phyloP scores from a whole-genome alignment of 441 rosid species.

The Adansonia gregorii region DNA sequence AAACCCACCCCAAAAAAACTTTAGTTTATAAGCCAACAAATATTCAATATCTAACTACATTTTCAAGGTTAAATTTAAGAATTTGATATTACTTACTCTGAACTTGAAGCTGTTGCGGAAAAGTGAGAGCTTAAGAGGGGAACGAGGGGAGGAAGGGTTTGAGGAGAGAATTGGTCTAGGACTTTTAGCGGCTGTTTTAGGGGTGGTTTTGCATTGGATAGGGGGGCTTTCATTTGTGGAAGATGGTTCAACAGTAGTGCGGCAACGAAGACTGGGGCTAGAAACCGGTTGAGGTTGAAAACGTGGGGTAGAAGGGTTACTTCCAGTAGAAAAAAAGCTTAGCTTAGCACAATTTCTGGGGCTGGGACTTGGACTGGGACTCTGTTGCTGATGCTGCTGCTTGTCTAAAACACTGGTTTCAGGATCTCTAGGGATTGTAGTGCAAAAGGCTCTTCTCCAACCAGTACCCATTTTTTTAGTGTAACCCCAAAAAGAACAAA shows the following conservation, averaged over 20 bases:
- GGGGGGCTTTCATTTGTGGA: conserved; percentile 42
- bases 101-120: conserved; percentile 75
- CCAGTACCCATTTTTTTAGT: conserved; percentile 73
- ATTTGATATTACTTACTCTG: conserved; percentile 46
- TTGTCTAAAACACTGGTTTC: conserved; percentile 46
- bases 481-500: conserved; percentile 8
- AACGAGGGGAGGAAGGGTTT: conserved; percentile 60
- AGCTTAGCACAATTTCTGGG: conserved; percentile 66
- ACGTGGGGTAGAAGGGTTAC: conserved; percentile 72
- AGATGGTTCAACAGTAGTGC: conserved; percentile 33
- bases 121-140: conserved; percentile 68
- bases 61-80: not conserved
- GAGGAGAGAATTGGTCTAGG: conserved; percentile 41
- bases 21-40: conserved; percentile 6
- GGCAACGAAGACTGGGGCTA: conserved; percentile 53
- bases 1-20: not conserved
- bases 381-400: conserved; percentile 29
- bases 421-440: conserved; percentile 66
- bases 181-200: conserved; percentile 38
- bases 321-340: conserved; percentile 57
- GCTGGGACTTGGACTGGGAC: conserved; percentile 43
- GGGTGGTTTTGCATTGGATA: conserved; percentile 49
- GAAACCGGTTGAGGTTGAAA: conserved; percentile 55
- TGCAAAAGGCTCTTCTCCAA: conserved; percentile 97
- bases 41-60: not conserved